phyloP scores from a whole-genome alignment of 2,329 filamentous ascomycete species.

The Stagonosporopsis chrysanthemi region DNA sequence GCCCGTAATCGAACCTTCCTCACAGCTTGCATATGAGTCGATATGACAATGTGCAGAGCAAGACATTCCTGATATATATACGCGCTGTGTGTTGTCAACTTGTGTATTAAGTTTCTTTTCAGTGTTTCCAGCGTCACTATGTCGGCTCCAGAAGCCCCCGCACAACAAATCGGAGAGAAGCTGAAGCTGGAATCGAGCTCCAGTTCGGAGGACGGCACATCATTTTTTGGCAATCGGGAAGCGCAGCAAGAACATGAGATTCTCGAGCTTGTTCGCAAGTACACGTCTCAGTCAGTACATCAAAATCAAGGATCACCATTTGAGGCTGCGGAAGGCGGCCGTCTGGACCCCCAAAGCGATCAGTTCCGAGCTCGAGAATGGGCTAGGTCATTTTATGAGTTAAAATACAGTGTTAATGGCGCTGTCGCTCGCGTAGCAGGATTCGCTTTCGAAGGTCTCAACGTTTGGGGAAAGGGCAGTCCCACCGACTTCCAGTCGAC shows the following conservation, averaged over 20 bases:
- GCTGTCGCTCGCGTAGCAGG: conserved; percentile 64
- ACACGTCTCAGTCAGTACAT: conserved; percentile 49
- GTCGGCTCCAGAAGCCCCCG: conserved; percentile 5
- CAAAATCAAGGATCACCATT: conserved; percentile 44
- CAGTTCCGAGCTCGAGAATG: conserved; percentile 54
- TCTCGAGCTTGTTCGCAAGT: conserved; percentile 48
- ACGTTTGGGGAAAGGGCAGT: conserved; percentile 70
- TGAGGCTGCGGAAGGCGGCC: conserved; percentile 45
- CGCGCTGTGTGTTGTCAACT: not conserved
- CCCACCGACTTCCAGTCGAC: conserved; percentile 73
- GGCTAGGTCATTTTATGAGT: conserved; percentile 56
- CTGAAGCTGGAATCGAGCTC: conserved; percentile 19
- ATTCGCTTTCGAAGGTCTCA: conserved; percentile 69
- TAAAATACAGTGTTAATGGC: conserved; percentile 54
- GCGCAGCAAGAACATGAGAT: conserved; percentile 26
- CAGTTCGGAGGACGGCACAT: conserved; percentile 14
- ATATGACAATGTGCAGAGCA: not conserved
- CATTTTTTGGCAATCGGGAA: conserved; percentile 8
- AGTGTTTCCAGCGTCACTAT: conserved; percentile 2
- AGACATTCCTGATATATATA: not conserved
- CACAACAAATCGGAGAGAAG: conserved; percentile 3
- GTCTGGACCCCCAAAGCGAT: conserved; percentile 52
- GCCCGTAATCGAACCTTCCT: not conserved
- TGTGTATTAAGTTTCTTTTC: not conserved
- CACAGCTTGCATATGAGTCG: not conserved